A percentile compares a stretch with the other conserved stretches of the same genome.
Conservation (phyloP, 139 green algal genomes). For the Chlorella vulgaris region DNA sequence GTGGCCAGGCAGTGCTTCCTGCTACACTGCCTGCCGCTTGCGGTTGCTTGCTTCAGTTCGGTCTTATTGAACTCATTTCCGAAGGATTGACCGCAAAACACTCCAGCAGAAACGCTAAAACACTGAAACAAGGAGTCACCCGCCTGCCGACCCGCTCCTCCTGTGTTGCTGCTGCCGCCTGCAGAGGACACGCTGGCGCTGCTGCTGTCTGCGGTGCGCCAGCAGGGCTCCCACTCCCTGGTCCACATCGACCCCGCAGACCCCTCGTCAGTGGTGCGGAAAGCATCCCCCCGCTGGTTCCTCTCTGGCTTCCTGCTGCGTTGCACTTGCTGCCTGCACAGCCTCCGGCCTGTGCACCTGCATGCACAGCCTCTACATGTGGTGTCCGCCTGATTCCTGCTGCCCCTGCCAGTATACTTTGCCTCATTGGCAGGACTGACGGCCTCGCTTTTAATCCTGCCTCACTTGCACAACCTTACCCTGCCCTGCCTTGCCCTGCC, state of each 20-base stretch:
- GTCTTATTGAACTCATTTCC: background rate
- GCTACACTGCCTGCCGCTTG: background rate
- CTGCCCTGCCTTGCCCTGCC: background rate
- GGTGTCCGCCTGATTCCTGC: too few species aligned
- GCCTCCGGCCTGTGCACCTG: background rate
- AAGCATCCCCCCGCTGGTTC: background rate
- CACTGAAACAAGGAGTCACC: too few species aligned
- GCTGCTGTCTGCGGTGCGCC: background rate
- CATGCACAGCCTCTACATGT: background rate
- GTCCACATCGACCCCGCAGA: background rate
- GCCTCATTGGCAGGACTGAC: too few species aligned
- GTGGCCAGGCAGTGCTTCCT: too few species aligned
- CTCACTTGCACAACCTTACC: too few species aligned
- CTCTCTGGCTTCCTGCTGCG: background rate
- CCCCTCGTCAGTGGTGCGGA: background rate
- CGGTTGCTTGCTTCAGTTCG: background rate
- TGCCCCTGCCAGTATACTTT: too few species aligned
- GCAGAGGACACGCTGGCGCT: conserved; percentile 25
- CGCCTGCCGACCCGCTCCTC: too few species aligned
- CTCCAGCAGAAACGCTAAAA: too few species aligned
- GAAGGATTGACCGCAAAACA: too few species aligned
- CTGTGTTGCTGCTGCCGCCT: too few species aligned
- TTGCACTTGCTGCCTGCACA: background rate
- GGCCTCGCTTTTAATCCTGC: too few species aligned
- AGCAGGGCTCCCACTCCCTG: background rate